These are phyloP conservation scores for Mallotus japonicus DNA, from an alignment of 441 rosid species.

Conservation along the genomic window DNA sequence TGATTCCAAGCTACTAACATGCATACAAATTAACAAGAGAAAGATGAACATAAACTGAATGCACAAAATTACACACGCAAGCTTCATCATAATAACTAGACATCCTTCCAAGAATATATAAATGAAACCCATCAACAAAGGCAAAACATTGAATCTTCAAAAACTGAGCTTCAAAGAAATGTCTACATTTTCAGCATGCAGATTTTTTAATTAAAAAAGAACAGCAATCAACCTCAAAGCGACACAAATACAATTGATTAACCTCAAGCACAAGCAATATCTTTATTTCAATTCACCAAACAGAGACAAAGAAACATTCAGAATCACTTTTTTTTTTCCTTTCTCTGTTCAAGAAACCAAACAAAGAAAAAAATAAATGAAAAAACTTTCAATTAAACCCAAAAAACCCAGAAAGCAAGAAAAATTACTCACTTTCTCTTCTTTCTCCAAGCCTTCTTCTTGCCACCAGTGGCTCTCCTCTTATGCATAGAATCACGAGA, in stretches of 20 bases:
- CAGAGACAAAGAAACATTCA: neutral
- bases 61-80: neutral
- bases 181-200: no score
- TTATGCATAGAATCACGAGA: conserved; percentile 86
- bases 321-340: neutral
- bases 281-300: neutral
- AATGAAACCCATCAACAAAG: no score
- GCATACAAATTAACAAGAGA: no score
- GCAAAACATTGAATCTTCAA: no score
- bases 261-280: neutral
- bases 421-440: conserved; percentile 49
- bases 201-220: no score
- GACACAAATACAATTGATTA: no score
- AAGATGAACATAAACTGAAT: neutral
- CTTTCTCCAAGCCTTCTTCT: conserved; percentile 77
- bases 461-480: conserved; percentile 85
- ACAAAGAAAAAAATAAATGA: neutral
- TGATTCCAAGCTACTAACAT: no score
- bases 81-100: no score
- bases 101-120: no score
- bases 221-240: neutral
- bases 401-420: neutral
- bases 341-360: neutral
- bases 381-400: neutral
- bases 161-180: no score